Percentiles rank a stretch among this genome's conserved stretches.
These are phyloP conservation scores for Acer campestre DNA, from an alignment of 345 rosid species.

Conservation along the genomic window DNA sequence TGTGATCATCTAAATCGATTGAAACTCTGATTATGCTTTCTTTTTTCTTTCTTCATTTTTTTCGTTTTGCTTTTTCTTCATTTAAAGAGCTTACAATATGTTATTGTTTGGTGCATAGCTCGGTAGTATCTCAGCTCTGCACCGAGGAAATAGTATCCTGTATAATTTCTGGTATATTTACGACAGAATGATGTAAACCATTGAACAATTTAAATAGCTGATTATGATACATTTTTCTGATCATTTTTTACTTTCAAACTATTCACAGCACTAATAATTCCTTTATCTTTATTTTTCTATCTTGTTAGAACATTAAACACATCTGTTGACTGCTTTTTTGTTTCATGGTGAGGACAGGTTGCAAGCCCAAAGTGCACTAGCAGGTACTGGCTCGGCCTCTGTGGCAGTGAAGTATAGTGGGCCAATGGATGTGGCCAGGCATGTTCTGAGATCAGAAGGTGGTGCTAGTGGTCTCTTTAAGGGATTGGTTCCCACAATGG, in stretches of 20 bases:
- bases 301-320: neutral
- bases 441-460: slow-evolving; percentile 84
- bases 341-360: slow-evolving; percentile 52
- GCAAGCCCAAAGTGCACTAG: slow-evolving; percentile 91
- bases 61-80: neutral
- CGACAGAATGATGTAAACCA: neutral
- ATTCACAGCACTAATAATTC: neutral
- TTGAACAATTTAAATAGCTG: neutral
- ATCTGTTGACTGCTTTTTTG: neutral
- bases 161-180: neutral
- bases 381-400: slow-evolving; percentile 46
- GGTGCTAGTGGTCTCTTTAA: slow-evolving; percentile 88
- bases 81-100: neutral
- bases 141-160: neutral
- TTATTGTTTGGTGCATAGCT: neutral
- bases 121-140: neutral
- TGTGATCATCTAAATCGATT: neutral
- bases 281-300: neutral
- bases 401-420: slow-evolving; percentile 83
- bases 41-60: too few species aligned
- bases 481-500: slow-evolving; percentile 89
- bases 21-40: neutral
- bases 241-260: neutral
- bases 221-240: neutral
- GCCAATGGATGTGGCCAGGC: slow-evolving; percentile 94